Percentiles rank a stretch among this genome's conserved stretches.
These are phyloP conservation scores for Magnolia changhungtana DNA, from an alignment of 164 flowering plant species.

Conservation along the genomic window DNA sequence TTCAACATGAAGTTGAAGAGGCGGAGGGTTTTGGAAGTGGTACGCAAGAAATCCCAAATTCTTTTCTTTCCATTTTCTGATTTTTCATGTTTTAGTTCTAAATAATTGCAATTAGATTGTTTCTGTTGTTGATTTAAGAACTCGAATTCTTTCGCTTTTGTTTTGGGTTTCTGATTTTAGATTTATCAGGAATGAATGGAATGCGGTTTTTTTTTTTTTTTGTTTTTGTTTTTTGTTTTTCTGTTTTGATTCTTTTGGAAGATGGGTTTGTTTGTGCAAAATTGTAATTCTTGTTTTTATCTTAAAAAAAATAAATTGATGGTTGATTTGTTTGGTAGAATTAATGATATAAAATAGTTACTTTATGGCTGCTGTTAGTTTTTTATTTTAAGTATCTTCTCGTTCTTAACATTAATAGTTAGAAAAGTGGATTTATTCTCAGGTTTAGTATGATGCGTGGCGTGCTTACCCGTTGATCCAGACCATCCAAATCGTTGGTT, in stretches of 20 bases:
- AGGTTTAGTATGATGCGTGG: not conserved
- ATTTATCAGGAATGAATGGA: not conserved
- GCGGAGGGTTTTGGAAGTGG: slow-evolving; percentile 58
- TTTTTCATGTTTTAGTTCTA: not conserved
- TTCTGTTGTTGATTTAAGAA: not conserved
- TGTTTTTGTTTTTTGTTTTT: no score
- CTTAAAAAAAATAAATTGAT: not conserved
- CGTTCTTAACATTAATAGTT: not conserved
- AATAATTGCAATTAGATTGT: not conserved
- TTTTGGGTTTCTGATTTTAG: not conserved
- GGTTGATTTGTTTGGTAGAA: not conserved
- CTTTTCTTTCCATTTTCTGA: not conserved
- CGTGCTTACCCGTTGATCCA: not conserved
- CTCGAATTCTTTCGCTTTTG: no score
- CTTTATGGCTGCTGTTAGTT: not conserved
- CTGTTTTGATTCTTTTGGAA: no score
- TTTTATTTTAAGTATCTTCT: not conserved
- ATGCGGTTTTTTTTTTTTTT: not conserved
- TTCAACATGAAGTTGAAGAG: slow-evolving; percentile 53
- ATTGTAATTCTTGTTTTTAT: not conserved
- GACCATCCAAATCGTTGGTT: not conserved
- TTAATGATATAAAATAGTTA: no score
- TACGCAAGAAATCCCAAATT: slow-evolving; percentile 19
- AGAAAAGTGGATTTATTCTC: not conserved
- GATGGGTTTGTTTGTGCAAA: no score